Evolutionary conservation across 1,284 basidiomycete species (phyloP).

Genomic region (Boletus smithii): DNA sequence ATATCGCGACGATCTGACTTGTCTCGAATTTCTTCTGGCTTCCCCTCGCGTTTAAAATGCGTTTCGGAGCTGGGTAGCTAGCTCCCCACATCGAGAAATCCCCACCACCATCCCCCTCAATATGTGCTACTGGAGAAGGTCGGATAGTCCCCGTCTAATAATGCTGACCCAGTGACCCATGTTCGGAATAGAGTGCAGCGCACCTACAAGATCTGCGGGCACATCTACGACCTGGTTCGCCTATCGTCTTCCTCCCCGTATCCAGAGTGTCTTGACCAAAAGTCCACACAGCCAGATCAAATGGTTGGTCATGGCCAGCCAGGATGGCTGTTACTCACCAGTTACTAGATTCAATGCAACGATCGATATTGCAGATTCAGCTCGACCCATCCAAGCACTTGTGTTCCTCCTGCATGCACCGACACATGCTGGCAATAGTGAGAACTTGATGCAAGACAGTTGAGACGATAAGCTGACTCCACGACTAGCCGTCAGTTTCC

Average conservation of each 20-base stretch:
- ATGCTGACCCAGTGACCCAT: slow-evolving; percentile 8
- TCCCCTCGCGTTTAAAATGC: slow-evolving; percentile 28
- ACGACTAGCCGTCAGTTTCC: slow-evolving; percentile 63
- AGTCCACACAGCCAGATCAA: slow-evolving; percentile 49
- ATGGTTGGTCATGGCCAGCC: slow-evolving; percentile 39
- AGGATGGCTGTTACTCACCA: slow-evolving; percentile 16
- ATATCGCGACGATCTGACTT: slow-evolving; percentile 26
- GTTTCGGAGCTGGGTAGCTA: neutral
- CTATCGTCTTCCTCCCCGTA: slow-evolving; percentile 8
- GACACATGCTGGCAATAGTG: slow-evolving; percentile 77
- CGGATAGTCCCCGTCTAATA: neutral
- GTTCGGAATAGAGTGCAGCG: slow-evolving; percentile 31
- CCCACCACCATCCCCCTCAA: slow-evolving; percentile 11
- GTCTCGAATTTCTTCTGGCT: slow-evolving; percentile 16
- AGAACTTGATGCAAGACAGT: slow-evolving; percentile 30
- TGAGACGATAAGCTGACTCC: slow-evolving; percentile 21
- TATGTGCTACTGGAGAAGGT: slow-evolving; percentile 37
- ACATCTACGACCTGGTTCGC: slow-evolving; percentile 54
- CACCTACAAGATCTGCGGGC: slow-evolving; percentile 46
- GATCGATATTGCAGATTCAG: slow-evolving; percentile 70
- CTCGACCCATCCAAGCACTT: slow-evolving; percentile 54
- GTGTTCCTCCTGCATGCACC: slow-evolving; percentile 53
- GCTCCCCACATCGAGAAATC: slow-evolving; percentile 8
- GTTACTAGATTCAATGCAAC: slow-evolving; percentile 51
- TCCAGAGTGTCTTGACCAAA: slow-evolving; percentile 19